Percentiles rank a stretch among this genome's conserved stretches.
These are phyloP conservation scores for Zychaea mexicana DNA, from an alignment of 371 early-diverging fungal species.

Conservation along the genomic window DNA sequence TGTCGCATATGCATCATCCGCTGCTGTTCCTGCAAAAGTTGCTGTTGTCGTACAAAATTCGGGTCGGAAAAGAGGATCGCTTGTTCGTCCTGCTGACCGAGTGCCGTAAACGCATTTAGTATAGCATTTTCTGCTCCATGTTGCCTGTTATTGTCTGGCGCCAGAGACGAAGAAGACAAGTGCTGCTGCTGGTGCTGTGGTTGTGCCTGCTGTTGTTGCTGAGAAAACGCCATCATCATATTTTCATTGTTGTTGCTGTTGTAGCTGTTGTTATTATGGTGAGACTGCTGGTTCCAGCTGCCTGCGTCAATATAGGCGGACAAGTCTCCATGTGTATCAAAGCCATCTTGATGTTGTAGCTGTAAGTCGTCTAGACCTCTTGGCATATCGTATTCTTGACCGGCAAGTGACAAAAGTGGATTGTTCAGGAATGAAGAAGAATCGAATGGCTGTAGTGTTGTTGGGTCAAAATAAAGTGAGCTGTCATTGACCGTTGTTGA, in stretches of 20 bases:
- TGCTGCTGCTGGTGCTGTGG: background rate
- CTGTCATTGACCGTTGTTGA: background rate
- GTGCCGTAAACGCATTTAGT: slow-evolving; percentile 5
- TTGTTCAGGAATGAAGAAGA: slow-evolving; percentile 12
- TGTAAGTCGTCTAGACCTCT: background rate
- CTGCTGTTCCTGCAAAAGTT: slow-evolving; percentile 25
- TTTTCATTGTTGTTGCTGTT: background rate
- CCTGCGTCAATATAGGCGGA: background rate
- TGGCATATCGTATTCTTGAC: slow-evolving; percentile 8
- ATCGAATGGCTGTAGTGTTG: background rate
- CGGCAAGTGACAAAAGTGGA: slow-evolving; percentile 7
- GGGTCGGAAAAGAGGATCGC: slow-evolving; percentile 31
- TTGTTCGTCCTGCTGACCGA: slow-evolving; percentile 20
- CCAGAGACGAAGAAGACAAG: background rate
- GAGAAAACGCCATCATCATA: background rate
- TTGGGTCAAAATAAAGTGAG: background rate
- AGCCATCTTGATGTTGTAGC: background rate
- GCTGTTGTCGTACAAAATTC: slow-evolving; percentile 28
- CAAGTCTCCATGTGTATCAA: background rate
- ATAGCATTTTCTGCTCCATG: slow-evolving; percentile 4
- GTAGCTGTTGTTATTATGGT: background rate
- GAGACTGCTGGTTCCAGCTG: slow-evolving; percentile 3
- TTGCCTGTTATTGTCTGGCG: background rate
- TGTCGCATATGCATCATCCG: slow-evolving; percentile 7
- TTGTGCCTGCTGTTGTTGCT: slow-evolving; percentile 5